Conservation (phyloP, 345 rosid species). For the Passiflora organensis region DNA sequence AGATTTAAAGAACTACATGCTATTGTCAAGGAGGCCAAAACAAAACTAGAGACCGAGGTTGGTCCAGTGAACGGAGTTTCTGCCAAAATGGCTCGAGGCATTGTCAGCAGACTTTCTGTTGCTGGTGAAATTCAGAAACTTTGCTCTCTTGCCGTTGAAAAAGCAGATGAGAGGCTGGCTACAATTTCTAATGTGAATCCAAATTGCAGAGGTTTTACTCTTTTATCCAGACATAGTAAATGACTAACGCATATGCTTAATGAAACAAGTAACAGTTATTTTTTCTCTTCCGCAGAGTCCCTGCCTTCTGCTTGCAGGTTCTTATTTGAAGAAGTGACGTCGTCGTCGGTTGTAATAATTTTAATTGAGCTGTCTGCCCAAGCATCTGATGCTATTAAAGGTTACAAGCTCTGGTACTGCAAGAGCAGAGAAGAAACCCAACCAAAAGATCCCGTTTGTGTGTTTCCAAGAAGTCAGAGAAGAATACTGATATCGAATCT, state of each 20-base stretch:
- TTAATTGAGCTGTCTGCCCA: slow-evolving; percentile 54
- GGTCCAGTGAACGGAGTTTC: slow-evolving; percentile 69
- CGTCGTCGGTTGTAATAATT: slow-evolving; percentile 53
- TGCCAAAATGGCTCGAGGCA: slow-evolving; percentile 71
- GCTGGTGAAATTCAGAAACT: slow-evolving; percentile 73
- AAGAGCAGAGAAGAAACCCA: slow-evolving; percentile 61
- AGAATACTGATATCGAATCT: slow-evolving; percentile 76
- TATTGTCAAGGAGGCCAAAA: slow-evolving; percentile 61
- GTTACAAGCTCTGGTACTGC: slow-evolving; percentile 90
- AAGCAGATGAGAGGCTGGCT: slow-evolving; percentile 57
- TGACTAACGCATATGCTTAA: slow-evolving; percentile 1
- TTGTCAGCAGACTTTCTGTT: slow-evolving; percentile 82
- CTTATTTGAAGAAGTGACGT: slow-evolving; percentile 69
- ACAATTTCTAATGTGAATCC: slow-evolving; percentile 28
- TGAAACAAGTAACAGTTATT: slow-evolving; percentile 11
- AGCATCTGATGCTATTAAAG: slow-evolving; percentile 46
- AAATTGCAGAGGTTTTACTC: slow-evolving; percentile 45
- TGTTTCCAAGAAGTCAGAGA: slow-evolving; percentile 60
- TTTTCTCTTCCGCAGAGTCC: slow-evolving; percentile 35
- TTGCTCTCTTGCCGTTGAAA: slow-evolving; percentile 63
- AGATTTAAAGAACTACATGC: slow-evolving; percentile 65
- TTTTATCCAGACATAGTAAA: not conserved
- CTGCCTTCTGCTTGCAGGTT: slow-evolving; percentile 80
- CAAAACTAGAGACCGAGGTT: slow-evolving; percentile 72
- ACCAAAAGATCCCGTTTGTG: slow-evolving; percentile 47